Conservation (phyloP, 2,329 filamentous ascomycete species). For the Amylocarpus encephaloides region DNA sequence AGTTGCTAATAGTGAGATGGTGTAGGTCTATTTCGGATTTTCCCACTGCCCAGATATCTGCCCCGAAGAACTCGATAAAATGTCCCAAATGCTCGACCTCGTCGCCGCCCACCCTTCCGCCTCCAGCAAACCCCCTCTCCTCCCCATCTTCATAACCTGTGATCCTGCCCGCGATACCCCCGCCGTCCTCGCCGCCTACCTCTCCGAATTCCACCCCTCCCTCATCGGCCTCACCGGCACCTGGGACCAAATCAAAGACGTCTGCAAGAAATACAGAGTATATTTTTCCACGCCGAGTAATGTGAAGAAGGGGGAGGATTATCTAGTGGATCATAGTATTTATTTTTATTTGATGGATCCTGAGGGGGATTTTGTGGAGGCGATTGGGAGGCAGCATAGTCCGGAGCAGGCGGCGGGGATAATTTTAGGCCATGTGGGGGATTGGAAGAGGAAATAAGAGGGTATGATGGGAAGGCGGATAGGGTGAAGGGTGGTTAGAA, state of each 20-base stretch:
- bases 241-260: constrained; percentile 87
- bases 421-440: constrained; percentile 79
- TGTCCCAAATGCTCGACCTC: constrained; percentile 88
- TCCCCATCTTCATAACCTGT: constrained; percentile 84
- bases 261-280: constrained; percentile 93
- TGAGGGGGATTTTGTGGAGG: constrained; percentile 96
- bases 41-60: constrained; percentile 98
- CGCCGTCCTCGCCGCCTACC: constrained; percentile 74
- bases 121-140: constrained; percentile 51
- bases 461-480: background rate
- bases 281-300: constrained; percentile 92
- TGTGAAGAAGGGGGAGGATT: constrained; percentile 90
- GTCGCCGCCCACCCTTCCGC: constrained; percentile 37
- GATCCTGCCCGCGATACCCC: constrained; percentile 90
- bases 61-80: constrained; percentile 98
- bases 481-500: too few relatives aligned
- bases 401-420: constrained; percentile 78
- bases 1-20: background rate
- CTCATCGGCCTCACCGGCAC: constrained; percentile 87
- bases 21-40: constrained; percentile 93
- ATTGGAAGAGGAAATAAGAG: constrained; percentile 51
- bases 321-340: constrained; percentile 96
- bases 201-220: constrained; percentile 81
- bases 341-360: constrained; percentile 99
- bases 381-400: constrained; percentile 88